Conservation (phyloP, 768 basidiomycete genomes). For the Leccinum arenicola region DNA sequence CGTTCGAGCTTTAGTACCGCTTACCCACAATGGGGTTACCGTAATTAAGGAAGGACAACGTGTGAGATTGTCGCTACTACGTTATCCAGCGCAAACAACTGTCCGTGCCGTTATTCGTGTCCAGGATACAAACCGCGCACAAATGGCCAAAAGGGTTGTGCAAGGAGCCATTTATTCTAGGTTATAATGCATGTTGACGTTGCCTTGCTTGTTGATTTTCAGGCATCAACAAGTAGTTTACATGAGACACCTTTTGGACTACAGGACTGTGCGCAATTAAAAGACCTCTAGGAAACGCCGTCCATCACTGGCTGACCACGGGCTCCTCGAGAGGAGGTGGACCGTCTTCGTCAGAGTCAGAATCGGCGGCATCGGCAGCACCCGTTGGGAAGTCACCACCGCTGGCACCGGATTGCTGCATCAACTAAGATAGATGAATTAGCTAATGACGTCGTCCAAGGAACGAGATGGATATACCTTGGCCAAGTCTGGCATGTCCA, state of each 20-base stretch:
- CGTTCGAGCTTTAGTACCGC: not conserved
- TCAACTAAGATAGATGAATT: slow-evolving; percentile 34
- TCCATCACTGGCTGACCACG: slow-evolving; percentile 30
- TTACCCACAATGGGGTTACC: not conserved
- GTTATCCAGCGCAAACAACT: slow-evolving; percentile 3
- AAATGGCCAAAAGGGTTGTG: not conserved
- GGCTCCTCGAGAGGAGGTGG: slow-evolving; percentile 82
- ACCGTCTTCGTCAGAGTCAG: slow-evolving; percentile 52
- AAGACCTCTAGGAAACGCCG: not conserved
- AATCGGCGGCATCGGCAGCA: slow-evolving; percentile 26
- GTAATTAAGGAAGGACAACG: slow-evolving; percentile 9
- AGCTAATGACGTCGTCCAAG: slow-evolving; percentile 9
- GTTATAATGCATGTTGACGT: not conserved
- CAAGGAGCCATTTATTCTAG: not conserved
- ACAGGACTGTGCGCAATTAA: not conserved
- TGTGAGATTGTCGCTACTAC: slow-evolving; percentile 1
- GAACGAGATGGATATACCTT: slow-evolving; percentile 39
- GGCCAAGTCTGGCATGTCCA: slow-evolving; percentile 61
- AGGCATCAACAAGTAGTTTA: slow-evolving; percentile 12
- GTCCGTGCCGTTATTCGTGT: too few species aligned
- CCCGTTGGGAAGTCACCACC: slow-evolving; percentile 13
- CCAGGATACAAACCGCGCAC: too few species aligned
- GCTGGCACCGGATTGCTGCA: slow-evolving; percentile 32
- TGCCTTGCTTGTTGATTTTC: slow-evolving; percentile 3
- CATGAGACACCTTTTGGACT: slow-evolving; percentile 9